A percentile compares a stretch with the other conserved stretches of the same genome.
Conservation (phyloP, 768 basidiomycete species). For the Boletus sp. region DNA sequence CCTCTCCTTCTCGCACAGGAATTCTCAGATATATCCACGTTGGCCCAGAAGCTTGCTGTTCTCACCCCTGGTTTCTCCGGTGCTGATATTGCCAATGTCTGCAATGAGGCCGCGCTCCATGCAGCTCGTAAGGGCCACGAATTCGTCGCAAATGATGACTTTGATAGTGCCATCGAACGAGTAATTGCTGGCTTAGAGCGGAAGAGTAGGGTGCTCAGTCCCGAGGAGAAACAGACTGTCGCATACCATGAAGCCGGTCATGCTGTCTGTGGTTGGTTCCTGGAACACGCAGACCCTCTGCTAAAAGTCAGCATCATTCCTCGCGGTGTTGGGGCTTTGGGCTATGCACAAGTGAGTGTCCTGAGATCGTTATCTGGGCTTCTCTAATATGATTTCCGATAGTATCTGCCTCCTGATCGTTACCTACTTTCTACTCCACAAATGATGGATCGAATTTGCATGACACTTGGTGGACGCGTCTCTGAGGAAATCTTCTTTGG, state of each 20-base stretch:
- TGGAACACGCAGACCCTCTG: slow-evolving; percentile 95
- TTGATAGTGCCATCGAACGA: slow-evolving; percentile 96
- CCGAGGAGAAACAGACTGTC: slow-evolving; percentile 97
- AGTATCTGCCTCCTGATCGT: slow-evolving; percentile 94
- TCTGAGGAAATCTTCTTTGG: slow-evolving; percentile 99
- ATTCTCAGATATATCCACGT: slow-evolving; percentile 46
- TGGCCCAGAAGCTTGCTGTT: slow-evolving; percentile 92
- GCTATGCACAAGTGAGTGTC: slow-evolving; percentile 82
- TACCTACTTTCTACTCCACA: slow-evolving; percentile 95
- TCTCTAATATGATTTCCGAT: slow-evolving; percentile 7
- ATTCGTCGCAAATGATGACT: slow-evolving; percentile 76
- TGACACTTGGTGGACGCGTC: slow-evolving; percentile 97
- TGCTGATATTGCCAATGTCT: slow-evolving; percentile 98
- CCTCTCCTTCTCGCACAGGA: slow-evolving; percentile 69
- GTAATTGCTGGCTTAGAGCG: slow-evolving; percentile 97
- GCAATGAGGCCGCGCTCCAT: slow-evolving; percentile 95
- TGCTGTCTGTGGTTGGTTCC: slow-evolving; percentile 97
- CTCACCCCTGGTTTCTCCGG: slow-evolving; percentile 98
- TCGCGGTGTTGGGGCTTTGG: slow-evolving; percentile 90
- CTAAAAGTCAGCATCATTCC: slow-evolving; percentile 99
- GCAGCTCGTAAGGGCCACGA: slow-evolving; percentile 86
- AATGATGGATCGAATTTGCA: slow-evolving; percentile 93
- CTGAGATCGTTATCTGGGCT: neutral
- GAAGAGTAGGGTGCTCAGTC: slow-evolving; percentile 89
- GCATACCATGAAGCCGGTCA: slow-evolving; percentile 99